These are phyloP conservation scores for Guillardia theta DNA, from an alignment of 78 protist species.

Conservation along the genomic window DNA sequence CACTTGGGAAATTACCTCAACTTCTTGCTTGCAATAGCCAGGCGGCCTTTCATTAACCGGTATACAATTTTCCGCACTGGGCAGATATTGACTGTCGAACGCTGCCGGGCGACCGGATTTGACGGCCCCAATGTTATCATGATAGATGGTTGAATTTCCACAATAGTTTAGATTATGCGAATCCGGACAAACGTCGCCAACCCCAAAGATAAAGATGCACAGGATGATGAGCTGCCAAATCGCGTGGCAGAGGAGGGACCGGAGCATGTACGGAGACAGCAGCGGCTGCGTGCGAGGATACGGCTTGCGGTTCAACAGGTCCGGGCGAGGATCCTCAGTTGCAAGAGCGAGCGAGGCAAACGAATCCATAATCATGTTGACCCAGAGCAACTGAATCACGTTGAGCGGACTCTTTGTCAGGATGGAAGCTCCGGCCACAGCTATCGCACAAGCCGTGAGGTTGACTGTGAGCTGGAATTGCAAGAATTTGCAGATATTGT, in stretches of 20 bases:
- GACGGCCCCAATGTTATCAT: background rate
- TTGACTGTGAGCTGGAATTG: slow-evolving; percentile 82
- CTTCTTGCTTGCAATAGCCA: background rate
- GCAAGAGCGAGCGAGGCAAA: slow-evolving; percentile 85
- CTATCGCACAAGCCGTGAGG: slow-evolving; percentile 40
- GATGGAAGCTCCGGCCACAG: slow-evolving; percentile 50
- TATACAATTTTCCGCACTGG: background rate
- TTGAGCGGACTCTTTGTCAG: slow-evolving; percentile 50
- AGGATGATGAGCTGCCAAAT: slow-evolving; percentile 19
- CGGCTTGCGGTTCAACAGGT: slow-evolving; percentile 80
- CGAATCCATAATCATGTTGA: slow-evolving; percentile 81
- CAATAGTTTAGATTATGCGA: too few species aligned
- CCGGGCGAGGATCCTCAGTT: slow-evolving; percentile 57
- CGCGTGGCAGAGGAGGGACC: slow-evolving; percentile 17
- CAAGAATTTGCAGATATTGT: slow-evolving; percentile 70
- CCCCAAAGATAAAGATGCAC: background rate
- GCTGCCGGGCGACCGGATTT: background rate
- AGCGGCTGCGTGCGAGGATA: background rate
- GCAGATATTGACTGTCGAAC: background rate
- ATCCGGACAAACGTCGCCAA: slow-evolving; percentile 23
- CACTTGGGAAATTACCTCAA: too few species aligned
- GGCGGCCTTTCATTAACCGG: background rate
- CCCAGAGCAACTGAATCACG: slow-evolving; percentile 77
- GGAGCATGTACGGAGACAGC: slow-evolving; percentile 39
- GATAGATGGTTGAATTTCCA: background rate